Base-by-base conservation (phyloP, 108 stramenopile genomes). In the Skeletonema grethae region DNA sequence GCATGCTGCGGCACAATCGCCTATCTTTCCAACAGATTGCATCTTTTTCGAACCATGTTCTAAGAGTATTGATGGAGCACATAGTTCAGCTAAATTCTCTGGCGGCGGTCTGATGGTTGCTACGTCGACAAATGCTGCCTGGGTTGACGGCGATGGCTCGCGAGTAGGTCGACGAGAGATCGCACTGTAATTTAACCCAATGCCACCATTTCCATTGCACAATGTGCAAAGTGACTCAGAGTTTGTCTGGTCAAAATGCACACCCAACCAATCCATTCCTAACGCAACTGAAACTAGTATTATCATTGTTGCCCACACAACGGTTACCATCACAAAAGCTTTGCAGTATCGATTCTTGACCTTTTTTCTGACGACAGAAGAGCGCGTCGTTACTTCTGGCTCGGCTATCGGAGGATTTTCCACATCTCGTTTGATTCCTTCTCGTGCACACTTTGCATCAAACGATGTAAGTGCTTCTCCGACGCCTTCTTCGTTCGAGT, bases 321-420 rank as follows among this genome's bases (percentile, higher is more conserved):
- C 38, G 9, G 57, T 53, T 2, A 73, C 64, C 72, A 73, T 73
- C 15, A 64, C 34, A 30, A 57, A 56, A 30, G 72, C 72, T 73
- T 73, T 64, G 63, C 53, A 63, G 7, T 73, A 36, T 15, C 57
- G 46, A 73, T 65, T 65, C 64, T 65, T 73, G 10, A 73, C 24
- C 24, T 63, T 35, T 22, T 35, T 35, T 20, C 38, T 41, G 0
- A 6, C 11, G 36, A 25, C n/a, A 35, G 12, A 20, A 32, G 24
- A 35, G 15, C 24, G 20, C 24, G 22, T 9, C n/a, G 18, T 20
- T 12, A 1, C 20, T 20, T 36, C 50, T 53, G 3, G 38, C 1
- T 35, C 34, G 36, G 36, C 20, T 22, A 9, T 2, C 1, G 50
- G 50, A 63, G 50, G 22, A 63, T 38, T 36, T 22, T 53, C 50